A percentile compares a stretch with the other conserved stretches of the same genome.
phyloP scores from a whole-genome alignment of 257 asterid species.

The Jaltomata sinuosa region DNA sequence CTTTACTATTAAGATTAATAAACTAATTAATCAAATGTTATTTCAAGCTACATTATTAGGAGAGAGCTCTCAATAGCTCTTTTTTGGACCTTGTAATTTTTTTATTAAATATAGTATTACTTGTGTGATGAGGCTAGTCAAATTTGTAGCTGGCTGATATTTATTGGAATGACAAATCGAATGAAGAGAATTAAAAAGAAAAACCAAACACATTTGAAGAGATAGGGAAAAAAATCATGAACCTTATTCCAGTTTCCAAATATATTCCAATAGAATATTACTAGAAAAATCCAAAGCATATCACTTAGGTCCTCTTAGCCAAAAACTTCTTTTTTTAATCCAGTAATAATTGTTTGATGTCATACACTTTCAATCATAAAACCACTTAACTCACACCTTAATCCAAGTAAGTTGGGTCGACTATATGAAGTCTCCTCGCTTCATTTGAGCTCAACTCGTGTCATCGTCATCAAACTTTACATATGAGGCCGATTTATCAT shows the following conservation, averaged over 20 bases:
- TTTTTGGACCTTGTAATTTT: neutral
- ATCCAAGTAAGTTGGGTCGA: neutral
- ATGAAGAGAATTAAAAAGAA: neutral
- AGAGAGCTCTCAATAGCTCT: neutral
- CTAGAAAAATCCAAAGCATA: constrained; percentile 2
- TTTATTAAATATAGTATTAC: neutral
- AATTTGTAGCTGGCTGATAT: neutral
- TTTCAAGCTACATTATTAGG: neutral
- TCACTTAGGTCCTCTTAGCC: neutral
- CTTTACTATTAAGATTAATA: too few relatives aligned
- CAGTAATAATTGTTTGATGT: neutral
- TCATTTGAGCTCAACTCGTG: neutral
- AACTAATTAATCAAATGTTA: too few relatives aligned
- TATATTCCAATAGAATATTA: neutral
- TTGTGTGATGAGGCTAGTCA: neutral
- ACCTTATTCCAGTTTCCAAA: neutral
- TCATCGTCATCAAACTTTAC: too few relatives aligned
- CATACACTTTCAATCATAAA: neutral
- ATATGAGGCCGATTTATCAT: too few relatives aligned
- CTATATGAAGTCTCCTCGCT: neutral
- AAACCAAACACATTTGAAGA: neutral
- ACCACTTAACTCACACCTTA: neutral
- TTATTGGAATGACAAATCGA: neutral
- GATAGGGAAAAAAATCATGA: neutral
- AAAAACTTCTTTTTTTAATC: neutral